Evolutionary conservation across 2,329 filamentous ascomycete species (phyloP).

Genomic region (Aureobasidium uvarum): DNA sequence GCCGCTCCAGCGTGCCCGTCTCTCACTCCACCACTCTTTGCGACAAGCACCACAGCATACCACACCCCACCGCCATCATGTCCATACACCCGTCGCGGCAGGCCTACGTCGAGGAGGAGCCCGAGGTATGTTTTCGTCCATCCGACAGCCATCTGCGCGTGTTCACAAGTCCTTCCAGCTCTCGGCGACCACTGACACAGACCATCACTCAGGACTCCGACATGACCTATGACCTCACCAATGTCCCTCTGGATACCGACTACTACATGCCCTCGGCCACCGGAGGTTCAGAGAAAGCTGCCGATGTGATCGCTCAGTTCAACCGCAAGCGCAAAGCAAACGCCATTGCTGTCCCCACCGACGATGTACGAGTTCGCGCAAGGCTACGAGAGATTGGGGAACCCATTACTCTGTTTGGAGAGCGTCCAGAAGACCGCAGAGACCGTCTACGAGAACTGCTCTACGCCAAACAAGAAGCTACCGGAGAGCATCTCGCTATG

Average conservation of each 20-base stretch:
- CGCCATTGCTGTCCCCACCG: constrained; percentile 87
- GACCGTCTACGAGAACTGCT: constrained; percentile 82
- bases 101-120: constrained; percentile 86
- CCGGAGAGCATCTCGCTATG: constrained; percentile 55
- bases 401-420: constrained; percentile 90
- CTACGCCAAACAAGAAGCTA: constrained; percentile 63
- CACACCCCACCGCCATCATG: constrained; percentile 29
- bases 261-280: constrained; percentile 71
- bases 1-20: neutral
- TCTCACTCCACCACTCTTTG: neutral
- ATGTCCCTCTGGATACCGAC: constrained; percentile 64
- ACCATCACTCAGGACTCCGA: constrained; percentile 25
- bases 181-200: constrained; percentile 4
- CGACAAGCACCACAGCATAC: neutral
- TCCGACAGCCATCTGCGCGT: constrained; percentile 30
- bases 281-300: constrained; percentile 77
- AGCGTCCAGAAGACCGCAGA: constrained; percentile 79
- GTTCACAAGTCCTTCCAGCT: constrained; percentile 38
- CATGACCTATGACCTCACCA: constrained; percentile 30
- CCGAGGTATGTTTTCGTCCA: neutral
- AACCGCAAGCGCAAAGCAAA: constrained; percentile 86
- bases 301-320: constrained; percentile 82
- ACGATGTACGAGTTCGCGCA: constrained; percentile 80
- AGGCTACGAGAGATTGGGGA: constrained; percentile 84
- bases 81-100: constrained; percentile 83